A percentile compares a stretch with the other conserved stretches of the same genome.
Conservation (phyloP, 73 alveolate genomes). For the Paramecium bursaria region DNA sequence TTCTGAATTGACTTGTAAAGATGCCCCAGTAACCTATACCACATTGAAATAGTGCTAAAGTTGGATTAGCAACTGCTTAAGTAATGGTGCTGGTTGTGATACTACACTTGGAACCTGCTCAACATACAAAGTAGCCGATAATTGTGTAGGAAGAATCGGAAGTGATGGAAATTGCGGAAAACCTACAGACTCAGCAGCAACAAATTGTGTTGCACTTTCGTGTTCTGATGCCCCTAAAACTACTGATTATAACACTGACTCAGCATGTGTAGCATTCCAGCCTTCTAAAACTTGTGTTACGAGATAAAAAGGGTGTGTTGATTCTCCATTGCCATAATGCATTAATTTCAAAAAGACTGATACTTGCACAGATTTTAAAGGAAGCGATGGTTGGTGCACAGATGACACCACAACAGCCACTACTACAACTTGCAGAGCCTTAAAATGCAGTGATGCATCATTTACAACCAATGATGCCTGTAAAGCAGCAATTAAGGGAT, state of each 20-base stretch:
- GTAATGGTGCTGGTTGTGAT: too few species aligned
- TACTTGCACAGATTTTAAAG: conserved; percentile 28
- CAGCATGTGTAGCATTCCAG: too few species aligned
- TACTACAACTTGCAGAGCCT: not conserved
- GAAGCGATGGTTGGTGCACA: conserved; percentile 46
- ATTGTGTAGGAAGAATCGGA: conserved; percentile 32
- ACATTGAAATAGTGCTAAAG: too few species aligned
- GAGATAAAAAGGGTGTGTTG: not conserved
- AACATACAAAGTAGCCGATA: not conserved
- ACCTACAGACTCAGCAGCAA: not conserved
- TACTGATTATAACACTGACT: too few species aligned
- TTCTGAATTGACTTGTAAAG: too few species aligned
- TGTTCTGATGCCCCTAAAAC: conserved; percentile 53
- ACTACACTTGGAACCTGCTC: conserved; percentile 41
- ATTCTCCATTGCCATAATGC: not conserved
- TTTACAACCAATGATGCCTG: conserved; percentile 15
- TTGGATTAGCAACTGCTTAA: too few species aligned
- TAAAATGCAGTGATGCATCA: not conserved
- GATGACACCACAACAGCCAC: not conserved
- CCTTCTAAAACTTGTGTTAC: not conserved
- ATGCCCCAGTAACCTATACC: too few species aligned
- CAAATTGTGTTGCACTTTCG: not conserved
- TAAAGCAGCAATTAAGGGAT: too few species aligned
- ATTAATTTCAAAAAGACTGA: too few species aligned
- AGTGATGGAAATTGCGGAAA: conserved; percentile 60